Conservation (phyloP, 768 basidiomycete species). For the Leucocoprinus birnbaumii region DNA sequence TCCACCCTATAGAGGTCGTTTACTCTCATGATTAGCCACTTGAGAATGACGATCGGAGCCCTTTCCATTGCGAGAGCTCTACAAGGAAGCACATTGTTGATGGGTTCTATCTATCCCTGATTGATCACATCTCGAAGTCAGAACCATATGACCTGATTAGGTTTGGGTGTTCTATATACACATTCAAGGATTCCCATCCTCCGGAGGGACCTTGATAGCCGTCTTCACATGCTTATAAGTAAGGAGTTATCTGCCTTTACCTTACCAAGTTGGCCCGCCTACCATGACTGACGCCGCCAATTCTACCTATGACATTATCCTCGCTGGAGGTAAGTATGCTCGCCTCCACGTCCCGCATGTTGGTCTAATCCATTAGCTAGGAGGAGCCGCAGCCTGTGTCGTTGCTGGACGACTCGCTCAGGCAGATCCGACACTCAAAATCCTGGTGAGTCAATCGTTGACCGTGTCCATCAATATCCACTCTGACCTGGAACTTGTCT, state of each 20-base stretch:
- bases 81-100: not conserved
- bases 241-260: not conserved
- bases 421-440: slow-evolving; percentile 50
- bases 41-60: no score
- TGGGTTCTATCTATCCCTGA: not conserved
- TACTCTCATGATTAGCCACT: no score
- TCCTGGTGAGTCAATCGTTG: slow-evolving; percentile 36
- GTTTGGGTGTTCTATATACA: no score
- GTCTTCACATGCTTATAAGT: not conserved
- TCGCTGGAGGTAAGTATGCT: slow-evolving; percentile 47
- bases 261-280: not conserved
- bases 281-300: not conserved
- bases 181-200: not conserved
- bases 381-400: slow-evolving; percentile 57
- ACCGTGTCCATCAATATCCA: not conserved
- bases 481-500: not conserved
- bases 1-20: no score
- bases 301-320: slow-evolving; percentile 41
- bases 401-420: slow-evolving; percentile 51
- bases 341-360: not conserved
- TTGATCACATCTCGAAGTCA: not conserved
- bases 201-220: not conserved
- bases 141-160: not conserved
- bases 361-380: slow-evolving; percentile 21
- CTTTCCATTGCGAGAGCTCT: no score